Conservation (phyloP, 768 basidiomycete genomes). For the Rhizopogon roseolus region DNA sequence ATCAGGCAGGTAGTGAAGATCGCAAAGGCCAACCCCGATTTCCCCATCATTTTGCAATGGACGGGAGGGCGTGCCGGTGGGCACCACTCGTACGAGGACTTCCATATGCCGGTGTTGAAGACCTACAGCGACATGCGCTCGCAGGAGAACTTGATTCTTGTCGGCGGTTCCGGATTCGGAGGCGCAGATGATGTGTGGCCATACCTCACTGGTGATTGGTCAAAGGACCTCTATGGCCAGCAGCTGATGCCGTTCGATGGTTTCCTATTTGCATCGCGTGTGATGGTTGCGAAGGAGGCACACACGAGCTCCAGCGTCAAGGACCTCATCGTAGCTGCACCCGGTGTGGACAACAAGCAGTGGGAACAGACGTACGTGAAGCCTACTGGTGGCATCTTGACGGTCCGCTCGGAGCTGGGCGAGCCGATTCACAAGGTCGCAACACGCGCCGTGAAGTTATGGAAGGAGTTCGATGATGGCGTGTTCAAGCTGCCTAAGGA, state of each 20-base stretch:
- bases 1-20: constrained; percentile 97
- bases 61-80: constrained; percentile 98
- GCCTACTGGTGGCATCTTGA: constrained; percentile 93
- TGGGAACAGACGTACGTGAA: constrained; percentile 96
- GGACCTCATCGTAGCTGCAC: constrained; percentile 90
- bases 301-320: constrained; percentile 94
- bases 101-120: constrained; percentile 90
- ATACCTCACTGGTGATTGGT: constrained; percentile 96
- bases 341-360: constrained; percentile 83
- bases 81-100: constrained; percentile 97
- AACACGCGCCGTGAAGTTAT: constrained; percentile 92
- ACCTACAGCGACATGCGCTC: constrained; percentile 91
- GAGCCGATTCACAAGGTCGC: constrained; percentile 99
- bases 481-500: constrained; percentile 96
- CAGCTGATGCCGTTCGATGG: constrained; percentile 99
- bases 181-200: constrained; percentile 95
- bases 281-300: constrained; percentile 99
- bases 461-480: constrained; percentile 98
- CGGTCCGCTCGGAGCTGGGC: constrained; percentile 95
- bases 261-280: constrained; percentile 91
- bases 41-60: constrained; percentile 98
- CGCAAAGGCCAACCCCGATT: constrained; percentile 88
- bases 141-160: constrained; percentile 82
- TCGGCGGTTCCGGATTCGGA: constrained; percentile 95
- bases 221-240: constrained; percentile 67